Conservation (phyloP, 2,329 filamentous ascomycete species). For the Cryphonectria parasitica region DNA sequence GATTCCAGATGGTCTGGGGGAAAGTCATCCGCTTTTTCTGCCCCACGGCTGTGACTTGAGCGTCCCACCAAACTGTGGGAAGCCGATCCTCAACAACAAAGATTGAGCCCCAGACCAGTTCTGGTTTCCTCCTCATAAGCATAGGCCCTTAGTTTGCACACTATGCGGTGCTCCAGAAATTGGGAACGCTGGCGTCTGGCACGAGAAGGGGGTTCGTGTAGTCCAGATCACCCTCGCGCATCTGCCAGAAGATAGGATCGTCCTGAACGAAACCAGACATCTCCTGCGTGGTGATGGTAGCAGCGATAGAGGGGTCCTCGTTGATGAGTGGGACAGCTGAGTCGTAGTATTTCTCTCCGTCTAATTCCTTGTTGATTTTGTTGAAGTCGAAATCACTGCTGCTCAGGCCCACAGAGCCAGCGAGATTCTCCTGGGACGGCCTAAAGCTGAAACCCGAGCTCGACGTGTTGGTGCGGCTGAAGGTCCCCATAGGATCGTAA, state of each 20-base stretch:
- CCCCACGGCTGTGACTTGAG: background rate
- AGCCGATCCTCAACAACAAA: background rate
- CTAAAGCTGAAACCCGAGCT: constrained; percentile 51
- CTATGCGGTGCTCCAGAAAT: constrained; percentile 24
- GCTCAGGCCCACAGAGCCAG: constrained; percentile 48
- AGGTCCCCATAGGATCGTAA: constrained; percentile 51
- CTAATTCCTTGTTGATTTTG: constrained; percentile 46
- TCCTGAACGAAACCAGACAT: constrained; percentile 45
- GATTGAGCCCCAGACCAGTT: background rate
- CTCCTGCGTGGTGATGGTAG: constrained; percentile 31
- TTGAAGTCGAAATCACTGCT: constrained; percentile 50
- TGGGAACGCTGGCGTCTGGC: constrained; percentile 21
- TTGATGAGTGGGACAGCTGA: constrained; percentile 44
- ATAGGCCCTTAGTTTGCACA: background rate
- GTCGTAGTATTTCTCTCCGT: constrained; percentile 50
- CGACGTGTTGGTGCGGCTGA: constrained; percentile 51
- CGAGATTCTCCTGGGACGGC: constrained; percentile 50
- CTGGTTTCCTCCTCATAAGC: background rate
- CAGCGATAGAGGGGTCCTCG: constrained; percentile 51
- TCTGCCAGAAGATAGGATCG: constrained; percentile 54
- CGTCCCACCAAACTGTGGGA: background rate
- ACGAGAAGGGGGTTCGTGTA: constrained; percentile 18
- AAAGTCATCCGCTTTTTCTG: background rate
- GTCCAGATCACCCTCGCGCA: constrained; percentile 37
- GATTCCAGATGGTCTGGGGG: background rate